These are phyloP conservation scores for Lotmaria passim DNA, from an alignment of 208 protist genomes.

Conservation along the genomic window DNA sequence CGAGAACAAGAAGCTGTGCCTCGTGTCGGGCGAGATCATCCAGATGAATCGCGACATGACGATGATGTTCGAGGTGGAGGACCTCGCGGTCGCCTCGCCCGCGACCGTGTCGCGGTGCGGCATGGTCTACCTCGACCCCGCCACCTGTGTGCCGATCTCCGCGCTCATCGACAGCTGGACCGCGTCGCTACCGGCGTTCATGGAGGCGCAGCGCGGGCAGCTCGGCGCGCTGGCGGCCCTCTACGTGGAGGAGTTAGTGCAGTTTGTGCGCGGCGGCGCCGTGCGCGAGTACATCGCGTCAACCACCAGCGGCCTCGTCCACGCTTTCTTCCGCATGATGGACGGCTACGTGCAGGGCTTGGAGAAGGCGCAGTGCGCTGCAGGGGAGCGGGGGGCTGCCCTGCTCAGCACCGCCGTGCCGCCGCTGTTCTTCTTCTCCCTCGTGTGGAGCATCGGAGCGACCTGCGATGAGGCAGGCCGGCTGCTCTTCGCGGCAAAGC, in stretches of 20 bases:
- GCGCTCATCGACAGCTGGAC: conserved; percentile 90
- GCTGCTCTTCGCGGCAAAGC: conserved; percentile 86
- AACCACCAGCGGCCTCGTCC: conserved; percentile 92
- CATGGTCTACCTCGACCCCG: conserved; percentile 98
- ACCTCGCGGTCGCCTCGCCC: conserved; percentile 96
- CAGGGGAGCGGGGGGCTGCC: conserved; percentile 60
- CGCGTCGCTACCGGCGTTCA: conserved; percentile 68
- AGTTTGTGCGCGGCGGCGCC: conserved; percentile 80
- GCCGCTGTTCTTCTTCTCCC: conserved; percentile 95
- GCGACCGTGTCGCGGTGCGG: conserved; percentile 98
- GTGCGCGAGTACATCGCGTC: conserved; percentile 93
- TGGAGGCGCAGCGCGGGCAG: conserved; percentile 71
- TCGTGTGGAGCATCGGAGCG: conserved; percentile 97
- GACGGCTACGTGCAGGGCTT: conserved; percentile 88
- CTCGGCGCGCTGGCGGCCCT: conserved; percentile 65
- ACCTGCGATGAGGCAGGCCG: conserved; percentile 92
- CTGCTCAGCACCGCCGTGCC: conserved; percentile 59
- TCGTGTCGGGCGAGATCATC: conserved; percentile 96
- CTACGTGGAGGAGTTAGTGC: conserved; percentile 84
- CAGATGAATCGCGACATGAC: conserved; percentile 96
- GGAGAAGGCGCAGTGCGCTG: conserved; percentile 35
- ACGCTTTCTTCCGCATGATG: conserved; percentile 94
- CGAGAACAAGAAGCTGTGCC: conserved; percentile 97
- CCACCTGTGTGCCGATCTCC: conserved; percentile 80
- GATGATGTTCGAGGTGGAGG: conserved; percentile 98